These are phyloP conservation scores for Aristolochia contorta DNA, from an alignment of 164 flowering plant genomes.

Conservation along the genomic window DNA sequence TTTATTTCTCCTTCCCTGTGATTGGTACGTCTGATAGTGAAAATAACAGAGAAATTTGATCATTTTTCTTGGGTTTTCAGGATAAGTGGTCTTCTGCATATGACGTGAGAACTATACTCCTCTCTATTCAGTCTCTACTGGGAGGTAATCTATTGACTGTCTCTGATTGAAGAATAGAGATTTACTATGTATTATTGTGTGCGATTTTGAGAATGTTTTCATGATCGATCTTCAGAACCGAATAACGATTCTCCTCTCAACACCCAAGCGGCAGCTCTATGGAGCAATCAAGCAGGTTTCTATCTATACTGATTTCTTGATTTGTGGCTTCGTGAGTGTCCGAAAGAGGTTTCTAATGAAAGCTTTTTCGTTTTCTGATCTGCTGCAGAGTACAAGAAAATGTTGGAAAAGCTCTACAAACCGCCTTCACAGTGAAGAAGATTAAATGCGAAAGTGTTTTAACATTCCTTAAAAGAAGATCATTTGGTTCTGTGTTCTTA, in stretches of 20 bases:
- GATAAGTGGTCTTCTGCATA: constrained; percentile 99
- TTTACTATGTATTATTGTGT: not conserved
- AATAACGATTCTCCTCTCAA: constrained; percentile 86
- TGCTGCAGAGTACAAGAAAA: constrained; percentile 79
- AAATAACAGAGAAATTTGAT: not conserved
- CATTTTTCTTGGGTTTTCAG: constrained; percentile 22
- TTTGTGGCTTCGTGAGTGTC: not conserved
- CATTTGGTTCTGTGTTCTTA: too few relatives aligned
- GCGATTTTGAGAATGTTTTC: not conserved
- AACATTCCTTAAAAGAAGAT: too few relatives aligned
- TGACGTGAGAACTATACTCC: constrained; percentile 78
- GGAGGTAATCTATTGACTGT: constrained; percentile 34
- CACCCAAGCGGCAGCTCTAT: constrained; percentile 76
- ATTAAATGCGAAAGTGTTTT: not conserved
- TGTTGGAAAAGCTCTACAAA: constrained; percentile 72
- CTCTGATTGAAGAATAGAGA: not conserved
- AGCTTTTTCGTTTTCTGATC: not conserved
- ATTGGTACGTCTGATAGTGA: not conserved
- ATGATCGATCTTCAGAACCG: constrained; percentile 51
- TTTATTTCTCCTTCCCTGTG: not conserved
- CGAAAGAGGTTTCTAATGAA: not conserved
- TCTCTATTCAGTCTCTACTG: constrained; percentile 83
- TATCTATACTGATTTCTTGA: not conserved
- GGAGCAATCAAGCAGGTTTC: constrained; percentile 86
- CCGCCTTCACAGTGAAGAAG: constrained; percentile 14